Base-by-base conservation (phyloP, 2,329 filamentous ascomycete genomes). In the Cladorrhinum sp. region DNA sequence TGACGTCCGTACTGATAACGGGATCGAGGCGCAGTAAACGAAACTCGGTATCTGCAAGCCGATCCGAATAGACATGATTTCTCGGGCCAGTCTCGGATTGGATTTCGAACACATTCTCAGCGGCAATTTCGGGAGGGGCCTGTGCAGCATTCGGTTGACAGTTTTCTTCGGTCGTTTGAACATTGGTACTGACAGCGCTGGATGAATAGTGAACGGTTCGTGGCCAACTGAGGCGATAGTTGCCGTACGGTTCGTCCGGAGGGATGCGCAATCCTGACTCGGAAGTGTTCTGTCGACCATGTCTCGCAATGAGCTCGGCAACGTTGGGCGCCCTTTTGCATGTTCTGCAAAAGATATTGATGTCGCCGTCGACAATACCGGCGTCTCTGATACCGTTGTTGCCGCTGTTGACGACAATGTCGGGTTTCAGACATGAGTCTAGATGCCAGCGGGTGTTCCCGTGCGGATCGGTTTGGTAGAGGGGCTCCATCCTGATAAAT, bases 11-110 rank as follows among this genome's bases (percentile, higher is more conserved):
- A 13, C n/a, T 20, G 23, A 13, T 24, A 8, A 41, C 4, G 18
- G 41, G 41, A 45, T 52, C 20, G 25, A 56, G 58, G 36, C 25
- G n/a, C 12, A 55, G n/a, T 8, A 59, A 20, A 10, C 57, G 57
- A 29, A 59, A 45, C 32, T 55, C 36, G 13, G 51, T 29, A n/a
- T 16, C 7, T 20, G 18, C 48, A 29, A 36, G 22, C n/a, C 24
- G 24, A 6, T 52, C 24, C 24, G 23, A 9, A 29, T 52, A 52
- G 8, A 29, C 25, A 5, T 23, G 23, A 3, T 24, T 8, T 29
- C 24, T 24, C 2, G 13, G 24, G 7, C 13, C 6, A 3, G 50
- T 52, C 25, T 12, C 48, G 22, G 7, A 20, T 16, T n/a, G 25
- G 18, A 20, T 20, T 3, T 52, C 24, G 6, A 18, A 29, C 2